Conservation (phyloP, 208 protist species). For the Wallacemonas rigidus region DNA sequence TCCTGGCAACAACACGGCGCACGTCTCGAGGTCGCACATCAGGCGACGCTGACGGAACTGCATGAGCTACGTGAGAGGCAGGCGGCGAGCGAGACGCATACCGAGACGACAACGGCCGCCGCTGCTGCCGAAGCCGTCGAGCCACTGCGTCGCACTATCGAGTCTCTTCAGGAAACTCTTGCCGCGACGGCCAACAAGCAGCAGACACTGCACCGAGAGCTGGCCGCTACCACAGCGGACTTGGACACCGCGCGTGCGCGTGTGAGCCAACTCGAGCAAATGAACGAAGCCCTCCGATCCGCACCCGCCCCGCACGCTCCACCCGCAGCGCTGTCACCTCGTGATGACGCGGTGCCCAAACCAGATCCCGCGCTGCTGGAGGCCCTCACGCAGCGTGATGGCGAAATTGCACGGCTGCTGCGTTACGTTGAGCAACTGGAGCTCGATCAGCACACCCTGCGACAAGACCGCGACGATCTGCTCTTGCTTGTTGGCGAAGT, state of each 20-base stretch:
- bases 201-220: background rate
- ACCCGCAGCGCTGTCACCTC: background rate
- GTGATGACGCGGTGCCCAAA: background rate
- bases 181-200: background rate
- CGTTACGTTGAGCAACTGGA: slow-evolving; percentile 18
- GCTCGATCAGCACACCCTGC: slow-evolving; percentile 24
- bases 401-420: slow-evolving; percentile 8
- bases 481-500: slow-evolving; percentile 64
- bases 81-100: background rate
- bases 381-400: background rate
- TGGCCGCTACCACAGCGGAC: no score
- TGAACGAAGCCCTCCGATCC: no score
- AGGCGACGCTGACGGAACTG: slow-evolving; percentile 9
- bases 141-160: background rate
- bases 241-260: no score
- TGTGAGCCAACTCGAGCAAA: no score
- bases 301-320: background rate
- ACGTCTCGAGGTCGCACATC: slow-evolving; percentile 4
- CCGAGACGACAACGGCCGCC: background rate
- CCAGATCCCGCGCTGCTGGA: background rate
- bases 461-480: slow-evolving; percentile 50
- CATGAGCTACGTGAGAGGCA: background rate
- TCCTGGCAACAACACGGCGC: slow-evolving; percentile 2
- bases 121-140: background rate
- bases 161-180: background rate